Base-by-base conservation (phyloP, 768 basidiomycete species). In the Calocybe gangraenosa region DNA sequence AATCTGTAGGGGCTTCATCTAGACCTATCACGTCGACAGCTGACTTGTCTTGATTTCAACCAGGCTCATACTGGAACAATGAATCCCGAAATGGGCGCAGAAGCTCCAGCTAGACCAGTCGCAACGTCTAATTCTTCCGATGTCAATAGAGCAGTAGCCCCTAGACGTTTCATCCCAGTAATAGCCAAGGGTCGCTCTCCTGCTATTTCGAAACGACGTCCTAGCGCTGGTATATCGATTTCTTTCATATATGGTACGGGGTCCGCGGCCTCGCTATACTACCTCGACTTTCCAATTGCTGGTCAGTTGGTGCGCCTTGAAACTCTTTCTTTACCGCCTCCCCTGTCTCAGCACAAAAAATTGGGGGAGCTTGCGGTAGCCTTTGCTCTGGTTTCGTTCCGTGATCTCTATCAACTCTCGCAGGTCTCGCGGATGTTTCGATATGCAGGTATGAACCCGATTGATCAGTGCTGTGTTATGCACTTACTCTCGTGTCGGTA, bases 381-480 rank as follows among this genome's bases (percentile, higher is more conserved):
- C 13, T 63, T 88, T 6, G 75, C 75, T 47, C 65, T 61, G 4
- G 61, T 87, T 2, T 64, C 67, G 3, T 51, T 66, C 6, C 42
- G 57, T 40, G 79, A 81, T 40, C 64, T 83, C 5, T 48, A 46
- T 5, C 55, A 57, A 19, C 80, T 82, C 45, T 55, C 60, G n/a
- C 60, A 71, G 22, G 82, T 81, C 11, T 87, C 81, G 10, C 74
- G 74, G 42, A 68, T 73, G 30, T 73, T 86, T 54, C 74, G 82
- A 39, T 83, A 84, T 60, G 79, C 83, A 63, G 78, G 83, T 80
- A 55, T 52, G 61, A 23, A 31, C 46, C 21, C 13, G 55, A 49
- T 47, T 42, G 46, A 18, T 18, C 2, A 18, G 15, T 17, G 4
- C 17, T 35, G 9, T 3, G 9, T 52, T 49, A 46, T 50, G 46